Base-by-base conservation (phyloP, 345 rosid species). In the Populus euphratica region DNA sequence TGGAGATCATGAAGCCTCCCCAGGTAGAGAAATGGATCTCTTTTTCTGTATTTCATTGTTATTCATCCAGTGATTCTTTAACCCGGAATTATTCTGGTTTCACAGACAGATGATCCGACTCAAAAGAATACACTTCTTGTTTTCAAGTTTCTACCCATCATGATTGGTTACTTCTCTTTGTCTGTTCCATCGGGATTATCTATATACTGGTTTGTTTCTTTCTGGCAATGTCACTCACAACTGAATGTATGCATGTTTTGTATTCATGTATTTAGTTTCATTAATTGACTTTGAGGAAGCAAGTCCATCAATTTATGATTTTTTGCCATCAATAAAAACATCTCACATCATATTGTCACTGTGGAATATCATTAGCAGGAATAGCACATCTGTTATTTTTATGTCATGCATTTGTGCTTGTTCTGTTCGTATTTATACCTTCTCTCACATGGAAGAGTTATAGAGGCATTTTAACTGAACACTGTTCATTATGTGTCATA, bases 1-100 rank as follows among this genome's bases (percentile, higher is more conserved):
- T 96, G 99, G 99, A 96, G 87, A 83, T 96, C 75, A 96, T 96
- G 99, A 96, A 96, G 85, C 97, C 99, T 78, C 97, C 99, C 76
- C 98, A 96, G 92, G 99, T 92, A 72, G 90, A 83, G 68, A 73
- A 43, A 72, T 8, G 63, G n/a, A 21, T 73, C 70, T 68, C 77
- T 72, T 70, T 71, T 78, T 27, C 33, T 78, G 78, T 38, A 17
- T 25, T 6, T 62, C 77, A 68, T 0, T 35, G 31, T 67, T 76
- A 39, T 75, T 56, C 20, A 56, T 54, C 38, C 33, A 36, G 31
- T 47, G 61, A 61, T 38, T 76, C 54, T 63, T 43, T 81, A 77
- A 43, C 79, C 21, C 64, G 29, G 43, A 39, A 49, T 39, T 36
- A 35, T 73, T 52, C 76, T 76, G 21, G 80, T 79, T 84, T 82